Evolutionary conservation across 23 red algal species (phyloP), one percentile per base, ranked within the genome.

Genomic region (Cyanidium caldarium): DNA sequence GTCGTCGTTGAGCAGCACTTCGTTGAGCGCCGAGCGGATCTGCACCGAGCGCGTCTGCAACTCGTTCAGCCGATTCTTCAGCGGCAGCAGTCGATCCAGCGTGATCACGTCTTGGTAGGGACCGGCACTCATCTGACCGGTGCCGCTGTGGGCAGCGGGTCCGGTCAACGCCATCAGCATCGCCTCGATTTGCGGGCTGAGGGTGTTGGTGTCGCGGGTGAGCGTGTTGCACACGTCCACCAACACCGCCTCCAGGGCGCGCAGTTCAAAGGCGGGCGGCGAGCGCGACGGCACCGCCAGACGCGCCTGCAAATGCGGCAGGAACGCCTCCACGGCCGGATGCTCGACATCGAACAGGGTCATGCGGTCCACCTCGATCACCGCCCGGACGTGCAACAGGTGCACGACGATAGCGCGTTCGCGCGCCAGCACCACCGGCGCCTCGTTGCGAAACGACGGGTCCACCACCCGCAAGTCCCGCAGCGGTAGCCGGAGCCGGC

Each of bases 381-480:
- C 68, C 39, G 83, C 69, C 13, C 92, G 84, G 31, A 98, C 46
- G 72, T 98, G 84, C 3, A 69, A 84, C 14, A 98, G 75, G 68
- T 98, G 79, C 25, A 98, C 69, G 37, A 98, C 82, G 34, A 98
- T 83, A 12, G 73, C 92, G 36, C 65, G 81, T 61, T 82, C 46
- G 2, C 92, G 81, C 34, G 84, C 80, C 14, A 98, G 70, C 17
- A 98, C 72, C 35, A 83, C 81, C 3, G 92, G 76, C 10, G 92
- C 75, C 37, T 88, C 84, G 35, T 80, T 85, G 15, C 92, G 84
- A 41, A 98, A 98, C 33, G 70, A 65, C 30, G 92, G 84, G 45
- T 98, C 92, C 3, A 98, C 92, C 0, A 79, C 80, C n/a, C 92
- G 84, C 57, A 98, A 56, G 58, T 98, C 92, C 33, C 92, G 80